phyloP scores from a whole-genome alignment of 768 basidiomycete genomes.

The Podaxis mareebaensis region DNA sequence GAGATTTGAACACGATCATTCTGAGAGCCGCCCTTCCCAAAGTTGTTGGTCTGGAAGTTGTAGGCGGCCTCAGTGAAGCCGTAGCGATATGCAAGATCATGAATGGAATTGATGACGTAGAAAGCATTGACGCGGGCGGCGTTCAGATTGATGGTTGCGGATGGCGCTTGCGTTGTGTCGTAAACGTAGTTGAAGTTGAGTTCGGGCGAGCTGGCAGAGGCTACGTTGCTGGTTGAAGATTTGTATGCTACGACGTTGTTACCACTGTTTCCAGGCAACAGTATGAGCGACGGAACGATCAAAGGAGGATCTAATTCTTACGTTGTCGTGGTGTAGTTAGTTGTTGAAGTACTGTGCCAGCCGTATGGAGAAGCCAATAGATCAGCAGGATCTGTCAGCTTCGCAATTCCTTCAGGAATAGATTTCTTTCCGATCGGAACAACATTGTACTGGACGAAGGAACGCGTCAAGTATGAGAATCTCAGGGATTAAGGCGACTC shows the following conservation, averaged over 20 bases:
- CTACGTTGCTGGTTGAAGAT: slow-evolving; percentile 23
- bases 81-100: slow-evolving; percentile 37
- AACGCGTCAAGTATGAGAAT: background rate
- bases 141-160: slow-evolving; percentile 40
- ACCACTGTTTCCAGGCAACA: slow-evolving; percentile 21
- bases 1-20: slow-evolving; percentile 53
- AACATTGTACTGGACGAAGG: slow-evolving; percentile 37
- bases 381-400: slow-evolving; percentile 49
- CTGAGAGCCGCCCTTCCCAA: slow-evolving; percentile 49
- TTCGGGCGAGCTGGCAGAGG: slow-evolving; percentile 34
- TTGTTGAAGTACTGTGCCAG: slow-evolving; percentile 27
- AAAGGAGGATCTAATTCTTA: too few relatives aligned
- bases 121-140: slow-evolving; percentile 52
- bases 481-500: slow-evolving; percentile 17
- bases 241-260: slow-evolving; percentile 35
- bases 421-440: slow-evolving; percentile 49
- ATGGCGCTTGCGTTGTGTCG: slow-evolving; percentile 31
- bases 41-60: slow-evolving; percentile 58
- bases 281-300: background rate
- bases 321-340: background rate
- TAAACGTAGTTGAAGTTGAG: slow-evolving; percentile 38
- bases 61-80: slow-evolving; percentile 54
- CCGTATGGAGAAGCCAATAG: slow-evolving; percentile 48
- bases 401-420: slow-evolving; percentile 44
- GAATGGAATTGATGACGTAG: slow-evolving; percentile 55